A percentile compares a stretch with the other conserved stretches of the same genome.
Conservation (phyloP, 345 rosid genomes). For the Hibiscus mutabilis region DNA sequence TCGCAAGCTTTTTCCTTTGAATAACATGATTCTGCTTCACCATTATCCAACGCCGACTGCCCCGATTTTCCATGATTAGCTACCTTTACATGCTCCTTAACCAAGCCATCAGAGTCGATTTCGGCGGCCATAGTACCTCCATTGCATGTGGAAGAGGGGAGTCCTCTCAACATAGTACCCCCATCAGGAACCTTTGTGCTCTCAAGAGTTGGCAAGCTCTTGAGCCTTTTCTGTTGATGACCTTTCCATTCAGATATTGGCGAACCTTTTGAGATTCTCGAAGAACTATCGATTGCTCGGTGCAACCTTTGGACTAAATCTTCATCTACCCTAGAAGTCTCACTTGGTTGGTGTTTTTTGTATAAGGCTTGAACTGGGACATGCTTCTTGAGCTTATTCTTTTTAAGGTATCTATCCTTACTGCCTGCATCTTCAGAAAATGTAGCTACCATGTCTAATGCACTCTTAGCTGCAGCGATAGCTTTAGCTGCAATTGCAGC, state of each 20-base stretch:
- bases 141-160: constrained; percentile 32
- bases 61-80: constrained; percentile 20
- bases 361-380: constrained; percentile 79
- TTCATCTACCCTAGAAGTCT: constrained; percentile 46
- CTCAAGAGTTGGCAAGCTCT: constrained; percentile 27
- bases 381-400: constrained; percentile 85
- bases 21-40: constrained; percentile 36
- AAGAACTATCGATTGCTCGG: constrained; percentile 67
- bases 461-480: constrained; percentile 64
- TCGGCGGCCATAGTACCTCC: constrained; percentile 38
- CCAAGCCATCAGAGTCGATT: constrained; percentile 55
- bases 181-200: constrained; percentile 29
- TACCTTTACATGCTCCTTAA: constrained; percentile 29
- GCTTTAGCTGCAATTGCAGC: constrained; percentile 75
- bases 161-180: constrained; percentile 22
- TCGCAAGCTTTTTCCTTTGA: constrained; percentile 44
- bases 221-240: constrained; percentile 57
- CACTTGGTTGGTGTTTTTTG: constrained; percentile 47
- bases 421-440: constrained; percentile 47
- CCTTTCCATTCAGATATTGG: constrained; percentile 41
- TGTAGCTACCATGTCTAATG: constrained; percentile 63
- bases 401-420: constrained; percentile 42
- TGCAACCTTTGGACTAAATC: constrained; percentile 65
- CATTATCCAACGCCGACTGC: constrained; percentile 26
- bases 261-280: constrained; percentile 56